Evolutionary conservation across 441 rosid species (phyloP), one percentile per base, ranked within the genome.

Genomic region (Gossypium schwendimanii): DNA sequence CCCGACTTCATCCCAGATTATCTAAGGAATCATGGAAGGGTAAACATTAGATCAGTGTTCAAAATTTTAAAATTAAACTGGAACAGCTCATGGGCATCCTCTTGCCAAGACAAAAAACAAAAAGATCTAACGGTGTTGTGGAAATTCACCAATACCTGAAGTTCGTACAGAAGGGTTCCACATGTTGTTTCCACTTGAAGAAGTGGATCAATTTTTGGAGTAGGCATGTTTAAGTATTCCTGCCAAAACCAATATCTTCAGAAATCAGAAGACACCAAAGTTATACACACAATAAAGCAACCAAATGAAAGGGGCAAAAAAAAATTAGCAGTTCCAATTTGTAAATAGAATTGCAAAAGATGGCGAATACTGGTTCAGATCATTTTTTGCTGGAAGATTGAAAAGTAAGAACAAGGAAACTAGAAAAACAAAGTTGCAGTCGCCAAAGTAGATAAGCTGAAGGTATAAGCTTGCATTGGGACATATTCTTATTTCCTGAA

Each of bases 1-100:
- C 54, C 99, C 99, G 71, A 96, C 96, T 85, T 96, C 99, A 84
- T 96, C 89, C 99, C 99, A 96, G 31, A 93, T 93, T 58, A 93
- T 87, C 99, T 95, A 70, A 31, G 21, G 49, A 74, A 73, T 3
- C 47, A 76, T 54, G 49, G 6, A 50, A 39, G 15, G 0, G 21
- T 33, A 15, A n/a, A 53, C 3, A 50, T 47, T 12, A 36, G 60
- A 53, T 70, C 14, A 63, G 74, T 36, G 50, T 49, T 60, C n/a
- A 54, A 33, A n/a, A 44, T 41, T 59, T 54, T 59, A 10, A 17
- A 3, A 74, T 45, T 53, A 4, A 49, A 14, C 5, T 18, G 55
- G 7, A 0, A 50, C 54, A 68, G 36, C 17, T 44, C 4, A 4
- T 0, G 66, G 33, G 14, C 36, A 17, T 15, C 31, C n/a, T 20